Evolutionary conservation across 1,139 yeast species (phyloP).

Genomic region (Saccharomyces pastorianus): DNA sequence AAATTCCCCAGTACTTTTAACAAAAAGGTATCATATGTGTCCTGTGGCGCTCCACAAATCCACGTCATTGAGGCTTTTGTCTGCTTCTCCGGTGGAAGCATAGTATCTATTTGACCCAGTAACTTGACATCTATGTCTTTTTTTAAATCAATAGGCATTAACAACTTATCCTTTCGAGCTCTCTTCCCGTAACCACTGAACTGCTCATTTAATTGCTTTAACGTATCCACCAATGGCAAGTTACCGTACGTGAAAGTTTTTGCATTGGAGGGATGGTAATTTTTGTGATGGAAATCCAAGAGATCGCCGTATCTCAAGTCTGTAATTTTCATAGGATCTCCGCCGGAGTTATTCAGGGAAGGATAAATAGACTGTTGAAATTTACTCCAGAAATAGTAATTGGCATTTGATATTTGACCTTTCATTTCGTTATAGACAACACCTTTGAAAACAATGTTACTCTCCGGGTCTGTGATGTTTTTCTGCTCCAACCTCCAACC

Average conservation of each 20-base stretch:
- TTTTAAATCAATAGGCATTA: constrained; percentile 39
- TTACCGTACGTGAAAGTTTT: constrained; percentile 84
- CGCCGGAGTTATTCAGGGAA: constrained; percentile 82
- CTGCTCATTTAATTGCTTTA: constrained; percentile 48
- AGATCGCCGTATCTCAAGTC: constrained; percentile 66
- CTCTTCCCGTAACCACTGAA: constrained; percentile 51
- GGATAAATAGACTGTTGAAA: constrained; percentile 85
- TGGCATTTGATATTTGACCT: constrained; percentile 88
- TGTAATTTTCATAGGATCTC: constrained; percentile 81
- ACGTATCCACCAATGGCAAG: constrained; percentile 54
- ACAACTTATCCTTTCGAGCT: constrained; percentile 18
- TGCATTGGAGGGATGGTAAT: constrained; percentile 88
- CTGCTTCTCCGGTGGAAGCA: constrained; percentile 66
- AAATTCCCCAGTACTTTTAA: constrained; percentile 66
- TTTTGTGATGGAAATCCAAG: constrained; percentile 58
- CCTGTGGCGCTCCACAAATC: constrained; percentile 70
- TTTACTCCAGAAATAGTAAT: constrained; percentile 75
- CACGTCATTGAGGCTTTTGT: constrained; percentile 78
- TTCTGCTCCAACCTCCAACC: constrained; percentile 95
- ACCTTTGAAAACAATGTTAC: constrained; percentile 76
- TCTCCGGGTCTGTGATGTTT: constrained; percentile 44
- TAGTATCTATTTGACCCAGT: constrained; percentile 77
- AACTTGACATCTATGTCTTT: constrained; percentile 35
- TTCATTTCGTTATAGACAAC: constrained; percentile 98
- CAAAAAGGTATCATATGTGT: constrained; percentile 62